Conservation (phyloP, 1,284 basidiomycete species). For the Takashimella koratensis region DNA sequence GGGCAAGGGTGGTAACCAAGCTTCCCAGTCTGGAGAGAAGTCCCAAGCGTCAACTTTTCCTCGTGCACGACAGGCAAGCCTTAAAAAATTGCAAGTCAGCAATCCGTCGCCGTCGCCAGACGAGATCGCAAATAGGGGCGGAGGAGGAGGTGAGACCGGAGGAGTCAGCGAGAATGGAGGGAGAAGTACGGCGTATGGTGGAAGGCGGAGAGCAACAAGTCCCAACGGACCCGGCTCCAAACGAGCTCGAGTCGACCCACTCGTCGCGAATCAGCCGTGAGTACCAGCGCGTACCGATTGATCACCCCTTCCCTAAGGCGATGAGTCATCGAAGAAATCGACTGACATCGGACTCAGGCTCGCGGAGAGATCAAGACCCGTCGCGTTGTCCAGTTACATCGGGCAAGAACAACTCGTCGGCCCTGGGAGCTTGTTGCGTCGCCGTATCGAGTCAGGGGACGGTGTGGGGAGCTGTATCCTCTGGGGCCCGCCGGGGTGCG, state of each 20-base stretch:
- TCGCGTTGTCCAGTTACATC: slow-evolving; percentile 30
- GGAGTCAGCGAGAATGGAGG: too few relatives aligned
- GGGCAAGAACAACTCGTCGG: slow-evolving; percentile 46
- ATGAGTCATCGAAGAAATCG: too few relatives aligned
- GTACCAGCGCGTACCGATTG: slow-evolving; percentile 10
- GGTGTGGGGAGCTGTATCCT: slow-evolving; percentile 45
- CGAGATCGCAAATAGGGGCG: slow-evolving; percentile 83
- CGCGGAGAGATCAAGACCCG: slow-evolving; percentile 45
- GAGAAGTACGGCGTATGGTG: too few relatives aligned
- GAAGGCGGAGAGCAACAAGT: too few relatives aligned
- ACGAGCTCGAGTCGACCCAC: slow-evolving; percentile 26
- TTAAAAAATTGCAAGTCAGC: too few relatives aligned
- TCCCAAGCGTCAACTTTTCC: too few relatives aligned
- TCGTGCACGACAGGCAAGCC: too few relatives aligned
- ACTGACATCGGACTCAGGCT: slow-evolving; percentile 21
- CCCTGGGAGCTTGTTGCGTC: slow-evolving; percentile 39
- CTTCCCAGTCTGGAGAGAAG: too few relatives aligned
- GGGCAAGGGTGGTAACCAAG: too few relatives aligned
- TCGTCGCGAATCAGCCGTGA: slow-evolving; percentile 45
- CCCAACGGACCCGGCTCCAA: not conserved
- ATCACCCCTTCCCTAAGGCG: not conserved
- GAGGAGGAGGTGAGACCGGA: slow-evolving; percentile 86
- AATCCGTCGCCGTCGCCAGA: too few relatives aligned
- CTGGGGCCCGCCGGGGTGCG: slow-evolving; percentile 48
- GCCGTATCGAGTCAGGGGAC: slow-evolving; percentile 40